Conservation (phyloP, 371 early-diverging fungal species). For the Conidiobolus incongruus region DNA sequence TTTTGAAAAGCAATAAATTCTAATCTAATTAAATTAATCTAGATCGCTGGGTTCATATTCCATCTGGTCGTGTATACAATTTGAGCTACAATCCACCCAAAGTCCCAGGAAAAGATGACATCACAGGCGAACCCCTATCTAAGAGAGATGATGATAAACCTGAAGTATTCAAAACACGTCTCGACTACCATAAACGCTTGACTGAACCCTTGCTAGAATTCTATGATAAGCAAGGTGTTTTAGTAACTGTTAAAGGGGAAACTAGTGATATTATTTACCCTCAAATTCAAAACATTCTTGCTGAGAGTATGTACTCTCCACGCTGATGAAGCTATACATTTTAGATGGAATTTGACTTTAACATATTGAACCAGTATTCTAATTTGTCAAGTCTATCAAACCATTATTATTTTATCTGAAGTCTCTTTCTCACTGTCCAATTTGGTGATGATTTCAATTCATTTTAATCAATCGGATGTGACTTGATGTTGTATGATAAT, state of each 20-base stretch:
- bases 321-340: too few relatives aligned
- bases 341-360: too few relatives aligned
- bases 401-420: too few relatives aligned
- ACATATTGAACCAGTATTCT: too few relatives aligned
- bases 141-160: constrained; percentile 84
- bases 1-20: too few relatives aligned
- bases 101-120: constrained; percentile 60
- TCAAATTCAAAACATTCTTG: constrained; percentile 23
- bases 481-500: too few relatives aligned
- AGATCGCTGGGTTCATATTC: constrained; percentile 86
- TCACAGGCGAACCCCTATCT: constrained; percentile 75
- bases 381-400: too few relatives aligned
- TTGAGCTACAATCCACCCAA: constrained; percentile 83
- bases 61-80: constrained; percentile 85
- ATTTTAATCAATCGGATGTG: too few relatives aligned
- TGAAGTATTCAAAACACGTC: constrained; percentile 50
- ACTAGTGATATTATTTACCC: constrained; percentile 82
- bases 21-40: constrained; percentile 3
- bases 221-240: constrained; percentile 28
- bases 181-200: constrained; percentile 48
- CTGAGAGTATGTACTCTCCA: too few relatives aligned
- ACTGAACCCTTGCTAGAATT: constrained; percentile 65
- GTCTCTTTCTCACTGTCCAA: too few relatives aligned
- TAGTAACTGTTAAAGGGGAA: constrained; percentile 38
- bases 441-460: too few relatives aligned